Evolutionary conservation across 805 yeast species (phyloP).

Genomic region (Scheffersomyces amazonensis): DNA sequence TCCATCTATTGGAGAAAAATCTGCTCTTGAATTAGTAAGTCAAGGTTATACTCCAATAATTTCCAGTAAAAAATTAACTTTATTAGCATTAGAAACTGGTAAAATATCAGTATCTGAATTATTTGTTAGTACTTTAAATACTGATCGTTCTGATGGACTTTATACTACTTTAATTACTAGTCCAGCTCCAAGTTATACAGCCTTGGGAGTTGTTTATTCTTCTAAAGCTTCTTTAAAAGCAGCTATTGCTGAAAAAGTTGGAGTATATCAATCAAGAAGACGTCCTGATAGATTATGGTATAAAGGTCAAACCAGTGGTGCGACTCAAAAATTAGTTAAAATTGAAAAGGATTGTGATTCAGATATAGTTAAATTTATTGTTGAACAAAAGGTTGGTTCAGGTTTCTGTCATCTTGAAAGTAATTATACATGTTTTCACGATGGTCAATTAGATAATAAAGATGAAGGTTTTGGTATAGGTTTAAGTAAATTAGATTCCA

Average conservation of each 20-base stretch:
- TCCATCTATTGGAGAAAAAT: constrained; percentile 12
- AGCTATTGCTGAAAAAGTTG: constrained; percentile 77
- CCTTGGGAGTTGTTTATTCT: constrained; percentile 87
- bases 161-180: constrained; percentile 81
- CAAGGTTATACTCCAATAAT: constrained; percentile 32
- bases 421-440: constrained; percentile 67
- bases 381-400: constrained; percentile 70
- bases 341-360: constrained; percentile 86
- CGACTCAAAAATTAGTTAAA: constrained; percentile 72
- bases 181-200: constrained; percentile 50
- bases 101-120: constrained; percentile 40
- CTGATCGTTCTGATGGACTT: constrained; percentile 86
- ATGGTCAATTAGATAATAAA: constrained; percentile 27
- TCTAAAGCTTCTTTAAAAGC: constrained; percentile 76
- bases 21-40: constrained; percentile 23
- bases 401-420: constrained; percentile 92
- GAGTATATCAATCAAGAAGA: constrained; percentile 91
- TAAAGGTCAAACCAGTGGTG: constrained; percentile 96
- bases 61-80: constrained; percentile 21
- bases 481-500: constrained; percentile 61
- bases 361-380: constrained; percentile 85
- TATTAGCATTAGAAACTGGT: constrained; percentile 10
- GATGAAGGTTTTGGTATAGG: constrained; percentile 59
- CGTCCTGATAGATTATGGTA: constrained; percentile 82
- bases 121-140: constrained; percentile 51